A percentile compares a stretch with the other conserved stretches of the same genome.
Conservation (phyloP, 179 eudicot genomes). For the Silene noctiflora region DNA sequence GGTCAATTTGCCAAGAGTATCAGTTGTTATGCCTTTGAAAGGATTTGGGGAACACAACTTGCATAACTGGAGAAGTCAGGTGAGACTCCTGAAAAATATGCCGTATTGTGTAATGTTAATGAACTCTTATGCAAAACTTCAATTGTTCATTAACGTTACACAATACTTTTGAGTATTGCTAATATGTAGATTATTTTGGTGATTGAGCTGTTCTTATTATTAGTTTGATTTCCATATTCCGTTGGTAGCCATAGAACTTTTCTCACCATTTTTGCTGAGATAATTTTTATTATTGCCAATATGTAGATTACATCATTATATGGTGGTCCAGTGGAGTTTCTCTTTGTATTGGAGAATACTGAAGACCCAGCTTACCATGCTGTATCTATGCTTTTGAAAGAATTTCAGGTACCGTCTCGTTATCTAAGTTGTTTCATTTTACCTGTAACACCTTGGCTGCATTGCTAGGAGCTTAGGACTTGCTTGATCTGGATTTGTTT, state of each 20-base stretch:
- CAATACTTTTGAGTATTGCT: too few species aligned
- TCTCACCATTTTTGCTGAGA: slow-evolving; percentile 5
- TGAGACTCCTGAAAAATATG: slow-evolving; percentile 16
- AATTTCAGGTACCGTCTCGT: slow-evolving; percentile 50
- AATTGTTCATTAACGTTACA: too few species aligned
- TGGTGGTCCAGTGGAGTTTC: slow-evolving; percentile 88
- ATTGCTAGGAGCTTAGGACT: too few species aligned
- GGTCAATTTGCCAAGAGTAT: slow-evolving; percentile 66
- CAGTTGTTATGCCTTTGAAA: slow-evolving; percentile 91
- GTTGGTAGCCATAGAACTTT: neutral
- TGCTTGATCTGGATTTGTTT: neutral
- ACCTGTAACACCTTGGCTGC: neutral
- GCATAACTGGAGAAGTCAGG: slow-evolving; percentile 97
- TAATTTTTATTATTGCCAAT: slow-evolving; percentile 14
- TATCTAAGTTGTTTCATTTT: neutral
- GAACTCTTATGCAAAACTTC: too few species aligned
- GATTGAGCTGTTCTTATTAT: slow-evolving; percentile 1
- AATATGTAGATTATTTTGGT: neutral
- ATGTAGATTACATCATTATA: slow-evolving; percentile 88
- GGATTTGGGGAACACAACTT: slow-evolving; percentile 96
- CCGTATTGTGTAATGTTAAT: neutral
- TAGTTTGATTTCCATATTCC: neutral
- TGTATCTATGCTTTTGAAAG: slow-evolving; percentile 55
- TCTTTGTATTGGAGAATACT: slow-evolving; percentile 89
- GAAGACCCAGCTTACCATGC: slow-evolving; percentile 96